Conservation (phyloP, 78 protist species). For the Speleostelium caveatum region DNA sequence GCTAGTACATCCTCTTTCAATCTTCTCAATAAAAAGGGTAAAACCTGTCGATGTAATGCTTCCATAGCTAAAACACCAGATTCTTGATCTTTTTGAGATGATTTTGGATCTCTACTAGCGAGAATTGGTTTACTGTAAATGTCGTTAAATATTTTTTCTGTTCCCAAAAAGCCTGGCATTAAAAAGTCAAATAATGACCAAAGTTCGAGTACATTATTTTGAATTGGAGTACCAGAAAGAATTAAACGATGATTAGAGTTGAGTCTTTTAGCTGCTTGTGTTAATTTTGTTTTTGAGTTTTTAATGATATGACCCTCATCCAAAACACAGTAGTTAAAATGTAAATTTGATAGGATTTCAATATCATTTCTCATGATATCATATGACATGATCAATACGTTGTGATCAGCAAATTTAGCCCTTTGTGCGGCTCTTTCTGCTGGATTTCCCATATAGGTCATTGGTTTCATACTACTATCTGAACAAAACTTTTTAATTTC, state of each 20-base stretch:
- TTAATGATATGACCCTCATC: conserved; percentile 99
- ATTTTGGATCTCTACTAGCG: conserved; percentile 76
- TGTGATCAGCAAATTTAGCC: conserved; percentile 25
- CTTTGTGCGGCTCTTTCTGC: conserved; percentile 56
- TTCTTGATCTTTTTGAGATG: conserved; percentile 71
- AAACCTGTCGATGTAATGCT: conserved; percentile 93
- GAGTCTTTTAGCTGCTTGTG: conserved; percentile 87
- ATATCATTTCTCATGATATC: conserved; percentile 88
- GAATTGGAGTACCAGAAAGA: conserved; percentile 98
- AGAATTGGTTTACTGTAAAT: conserved; percentile 83
- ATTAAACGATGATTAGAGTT: conserved; percentile 93
- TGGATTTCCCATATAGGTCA: conserved; percentile 81
- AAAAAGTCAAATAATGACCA: conserved; percentile 98
- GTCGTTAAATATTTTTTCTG: conserved; percentile 79
- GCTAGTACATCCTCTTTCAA: conserved; percentile 94
- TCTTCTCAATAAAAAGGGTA: conserved; percentile 97
- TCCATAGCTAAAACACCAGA: conserved; percentile 87
- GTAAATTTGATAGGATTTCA: conserved; percentile 40
- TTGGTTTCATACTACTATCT: conserved; percentile 32
- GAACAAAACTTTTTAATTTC: conserved; percentile 86
- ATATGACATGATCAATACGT: conserved; percentile 88
- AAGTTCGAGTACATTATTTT: conserved; percentile 94
- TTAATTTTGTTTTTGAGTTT: conserved; percentile 82
- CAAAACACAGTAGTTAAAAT: conserved; percentile 91
- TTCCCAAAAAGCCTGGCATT: conserved; percentile 99